These are phyloP conservation scores for Melastoma candidum DNA, from an alignment of 441 rosid genomes.

Conservation along the genomic window DNA sequence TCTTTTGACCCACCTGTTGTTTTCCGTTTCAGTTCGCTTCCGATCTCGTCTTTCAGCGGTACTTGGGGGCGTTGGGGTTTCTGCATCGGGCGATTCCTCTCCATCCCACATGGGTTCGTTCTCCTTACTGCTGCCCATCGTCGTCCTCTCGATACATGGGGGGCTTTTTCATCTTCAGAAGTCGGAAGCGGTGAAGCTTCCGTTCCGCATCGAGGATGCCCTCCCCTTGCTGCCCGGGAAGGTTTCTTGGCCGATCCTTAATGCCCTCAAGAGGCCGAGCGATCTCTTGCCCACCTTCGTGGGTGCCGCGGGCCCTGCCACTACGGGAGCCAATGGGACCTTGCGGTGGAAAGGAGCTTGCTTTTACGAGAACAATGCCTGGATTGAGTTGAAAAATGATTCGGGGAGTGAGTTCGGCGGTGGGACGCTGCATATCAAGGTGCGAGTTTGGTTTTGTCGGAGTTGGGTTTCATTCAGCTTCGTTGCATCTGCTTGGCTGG, in stretches of 20 bases:
- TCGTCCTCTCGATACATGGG: not conserved
- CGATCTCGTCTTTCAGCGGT: too few relatives aligned
- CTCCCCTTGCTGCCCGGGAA: slow-evolving; percentile 64
- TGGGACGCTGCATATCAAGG: slow-evolving; percentile 92
- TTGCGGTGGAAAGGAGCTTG: slow-evolving; percentile 86
- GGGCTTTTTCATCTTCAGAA: too few relatives aligned
- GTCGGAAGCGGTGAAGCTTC: slow-evolving; percentile 22
- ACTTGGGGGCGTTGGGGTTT: too few relatives aligned
- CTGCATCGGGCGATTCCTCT: too few relatives aligned
- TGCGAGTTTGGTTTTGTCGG: slow-evolving; percentile 6
- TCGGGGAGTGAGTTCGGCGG: slow-evolving; percentile 73
- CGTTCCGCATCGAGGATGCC: slow-evolving; percentile 68
- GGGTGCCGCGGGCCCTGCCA: slow-evolving; percentile 38
- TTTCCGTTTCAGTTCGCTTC: too few relatives aligned
- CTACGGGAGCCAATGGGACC: slow-evolving; percentile 26
- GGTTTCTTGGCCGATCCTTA: slow-evolving; percentile 73
- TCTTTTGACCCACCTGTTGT: too few relatives aligned
- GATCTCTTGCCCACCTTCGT: slow-evolving; percentile 80
- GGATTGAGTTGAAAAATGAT: slow-evolving; percentile 87
- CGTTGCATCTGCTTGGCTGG: too few relatives aligned
- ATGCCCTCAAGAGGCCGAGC: slow-evolving; percentile 39
- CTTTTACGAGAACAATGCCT: slow-evolving; percentile 61
- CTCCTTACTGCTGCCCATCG: slow-evolving; percentile 2
- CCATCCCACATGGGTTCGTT: slow-evolving; percentile 17
- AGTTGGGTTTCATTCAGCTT: not conserved